Evolutionary conservation across 2,329 filamentous ascomycete genomes (phyloP).

Genomic region (Pseudocercospora fijiensis): DNA sequence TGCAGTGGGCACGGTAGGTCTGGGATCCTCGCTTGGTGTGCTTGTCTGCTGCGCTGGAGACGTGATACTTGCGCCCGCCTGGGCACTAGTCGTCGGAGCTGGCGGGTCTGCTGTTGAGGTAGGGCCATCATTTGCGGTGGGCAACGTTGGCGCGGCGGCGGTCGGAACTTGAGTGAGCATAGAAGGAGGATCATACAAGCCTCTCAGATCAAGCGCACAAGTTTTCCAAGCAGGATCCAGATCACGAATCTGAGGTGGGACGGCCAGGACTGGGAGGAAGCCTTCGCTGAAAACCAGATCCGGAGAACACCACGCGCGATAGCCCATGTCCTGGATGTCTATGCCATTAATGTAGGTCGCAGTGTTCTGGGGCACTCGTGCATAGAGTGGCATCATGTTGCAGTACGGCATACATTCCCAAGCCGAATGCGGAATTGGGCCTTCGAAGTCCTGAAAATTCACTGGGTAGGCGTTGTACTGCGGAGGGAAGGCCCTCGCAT

Average conservation of each 20-base stretch:
- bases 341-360: not conserved
- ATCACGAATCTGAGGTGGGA: not conserved
- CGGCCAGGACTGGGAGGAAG: not conserved
- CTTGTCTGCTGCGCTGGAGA: not conserved
- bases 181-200: conserved; percentile 1
- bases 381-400: conserved; percentile 1
- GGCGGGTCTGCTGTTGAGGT: not conserved
- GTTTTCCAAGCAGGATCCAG: not conserved
- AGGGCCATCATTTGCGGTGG: not conserved
- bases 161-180: not conserved
- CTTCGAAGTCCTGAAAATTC: conserved; percentile 2
- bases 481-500: not conserved
- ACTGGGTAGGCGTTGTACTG: not conserved
- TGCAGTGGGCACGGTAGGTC: not conserved
- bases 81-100: not conserved
- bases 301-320: not conserved
- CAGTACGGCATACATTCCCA: conserved; percentile 4
- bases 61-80: not conserved
- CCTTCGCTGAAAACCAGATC: not conserved
- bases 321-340: not conserved
- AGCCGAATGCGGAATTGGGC: not conserved
- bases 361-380: not conserved
- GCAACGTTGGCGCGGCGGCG: not conserved
- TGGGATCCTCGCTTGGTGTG: not conserved
- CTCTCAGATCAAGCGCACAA: conserved; percentile 2